A percentile compares a stretch with the other conserved stretches of the same genome.
Conservation (phyloP, 805 yeast species). For the Ogataea pilisensis region DNA sequence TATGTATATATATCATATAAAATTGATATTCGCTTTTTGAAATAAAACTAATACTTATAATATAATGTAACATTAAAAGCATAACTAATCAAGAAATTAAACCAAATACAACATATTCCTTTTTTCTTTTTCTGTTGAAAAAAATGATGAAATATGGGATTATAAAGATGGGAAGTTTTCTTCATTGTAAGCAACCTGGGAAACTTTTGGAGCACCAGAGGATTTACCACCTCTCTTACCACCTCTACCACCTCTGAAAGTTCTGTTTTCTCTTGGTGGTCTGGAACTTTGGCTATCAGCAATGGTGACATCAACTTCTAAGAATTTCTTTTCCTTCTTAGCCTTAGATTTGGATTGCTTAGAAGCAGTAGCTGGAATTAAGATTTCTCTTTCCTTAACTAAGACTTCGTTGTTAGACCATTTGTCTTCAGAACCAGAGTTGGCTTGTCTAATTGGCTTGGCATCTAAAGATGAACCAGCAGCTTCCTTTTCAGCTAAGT, state of each 20-base stretch:
- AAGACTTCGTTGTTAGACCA: conserved; percentile 55
- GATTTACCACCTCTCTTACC: conserved; percentile 29
- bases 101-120: background rate
- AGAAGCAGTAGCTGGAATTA: conserved; percentile 53
- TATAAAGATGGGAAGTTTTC: conserved; percentile 72
- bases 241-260: conserved; percentile 29
- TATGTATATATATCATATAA: too few relatives aligned
- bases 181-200: conserved; percentile 35
- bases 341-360: conserved; percentile 72
- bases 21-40: background rate
- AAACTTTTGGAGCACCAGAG: conserved; percentile 23
- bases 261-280: conserved; percentile 27
- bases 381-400: conserved; percentile 60
- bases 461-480: conserved; percentile 30
- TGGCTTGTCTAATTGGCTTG: conserved; percentile 44
- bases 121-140: too few relatives aligned
- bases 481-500: conserved; percentile 62
- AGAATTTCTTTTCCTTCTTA: conserved; percentile 73
- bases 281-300: conserved; percentile 49
- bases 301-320: conserved; percentile 72
- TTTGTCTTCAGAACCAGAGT: conserved; percentile 54
- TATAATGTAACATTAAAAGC: background rate
- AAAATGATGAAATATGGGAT: too few relatives aligned
- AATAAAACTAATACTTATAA: background rate
- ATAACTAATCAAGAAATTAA: background rate